Percentiles rank a stretch among this genome's conserved stretches.
These are phyloP conservation scores for Ogataea nonfermentans DNA, from an alignment of 805 yeast species.

Conservation along the genomic window DNA sequence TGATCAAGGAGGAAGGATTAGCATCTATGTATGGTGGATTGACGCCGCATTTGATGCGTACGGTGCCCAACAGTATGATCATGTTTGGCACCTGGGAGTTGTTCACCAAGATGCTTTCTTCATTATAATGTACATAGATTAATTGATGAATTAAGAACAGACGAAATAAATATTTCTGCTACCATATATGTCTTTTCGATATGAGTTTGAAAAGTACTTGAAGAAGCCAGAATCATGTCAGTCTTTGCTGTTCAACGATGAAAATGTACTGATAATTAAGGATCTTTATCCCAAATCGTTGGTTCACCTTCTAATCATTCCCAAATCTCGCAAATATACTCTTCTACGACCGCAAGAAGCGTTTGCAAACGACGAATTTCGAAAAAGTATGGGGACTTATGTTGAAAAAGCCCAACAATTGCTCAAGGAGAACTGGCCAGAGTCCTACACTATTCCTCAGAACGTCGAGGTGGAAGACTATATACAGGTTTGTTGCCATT, in stretches of 20 bases:
- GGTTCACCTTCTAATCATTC: slow-evolving; percentile 60
- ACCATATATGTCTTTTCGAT: slow-evolving; percentile 44
- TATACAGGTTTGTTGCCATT: slow-evolving; percentile 62
- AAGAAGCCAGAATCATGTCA: slow-evolving; percentile 41
- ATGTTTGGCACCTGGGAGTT: slow-evolving; percentile 99
- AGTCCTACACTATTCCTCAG: slow-evolving; percentile 14
- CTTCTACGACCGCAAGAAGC: slow-evolving; percentile 51
- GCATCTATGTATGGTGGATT: slow-evolving; percentile 95
- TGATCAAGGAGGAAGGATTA: slow-evolving; percentile 90
- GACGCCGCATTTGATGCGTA: slow-evolving; percentile 93
- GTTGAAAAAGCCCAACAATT: slow-evolving; percentile 37
- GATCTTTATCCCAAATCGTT: slow-evolving; percentile 66
- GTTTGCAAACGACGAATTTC: slow-evolving; percentile 37
- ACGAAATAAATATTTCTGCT: slow-evolving; percentile 1
- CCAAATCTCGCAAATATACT: slow-evolving; percentile 44
- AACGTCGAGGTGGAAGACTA: slow-evolving; percentile 24
- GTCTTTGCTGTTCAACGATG: slow-evolving; percentile 46
- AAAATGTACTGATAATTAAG: slow-evolving; percentile 50
- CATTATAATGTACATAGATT: slow-evolving; percentile 14
- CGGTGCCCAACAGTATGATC: slow-evolving; percentile 96
- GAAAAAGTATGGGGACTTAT: slow-evolving; percentile 31
- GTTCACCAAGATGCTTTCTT: slow-evolving; percentile 56
- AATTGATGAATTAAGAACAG: background rate
- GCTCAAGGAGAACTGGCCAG: slow-evolving; percentile 16
- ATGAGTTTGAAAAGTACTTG: slow-evolving; percentile 49